Conservation (phyloP, 495 filamentous ascomycete species). For the Echria macrotheca region DNA sequence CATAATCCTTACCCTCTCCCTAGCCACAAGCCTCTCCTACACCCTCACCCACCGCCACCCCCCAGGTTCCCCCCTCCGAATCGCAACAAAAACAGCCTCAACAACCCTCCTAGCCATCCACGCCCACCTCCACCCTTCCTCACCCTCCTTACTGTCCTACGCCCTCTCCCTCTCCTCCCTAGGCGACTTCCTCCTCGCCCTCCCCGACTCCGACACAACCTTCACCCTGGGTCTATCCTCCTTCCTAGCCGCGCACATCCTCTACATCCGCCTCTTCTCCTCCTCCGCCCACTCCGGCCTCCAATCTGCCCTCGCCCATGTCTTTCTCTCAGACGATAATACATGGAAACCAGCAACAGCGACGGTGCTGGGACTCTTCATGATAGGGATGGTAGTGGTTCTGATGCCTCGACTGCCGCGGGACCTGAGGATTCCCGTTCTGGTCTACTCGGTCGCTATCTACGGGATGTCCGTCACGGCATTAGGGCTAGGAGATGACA, state of each 20-base stretch:
- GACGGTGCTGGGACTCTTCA: not conserved
- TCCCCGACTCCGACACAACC: conserved; percentile 17
- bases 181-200: conserved; percentile 26
- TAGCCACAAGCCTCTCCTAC: conserved; percentile 17
- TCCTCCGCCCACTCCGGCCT: not conserved
- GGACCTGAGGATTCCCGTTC: conserved; percentile 44
- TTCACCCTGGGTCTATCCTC: conserved; percentile 22
- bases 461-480: conserved; percentile 32
- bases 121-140: conserved; percentile 1
- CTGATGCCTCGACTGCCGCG: conserved; percentile 20
- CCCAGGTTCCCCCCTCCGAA: conserved; percentile 16
- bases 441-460: conserved; percentile 46
- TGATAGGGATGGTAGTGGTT: conserved; percentile 11
- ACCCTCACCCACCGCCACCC: conserved; percentile 11
- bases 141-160: conserved; percentile 5
- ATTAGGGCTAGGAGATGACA: conserved; percentile 11
- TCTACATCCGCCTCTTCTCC: conserved; percentile 24
- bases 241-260: conserved; percentile 22
- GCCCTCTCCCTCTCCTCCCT: conserved; percentile 21
- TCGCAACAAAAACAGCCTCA: conserved; percentile 21
- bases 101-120: conserved; percentile 20
- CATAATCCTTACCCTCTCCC: conserved; percentile 18
- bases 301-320: not conserved
- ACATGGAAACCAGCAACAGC: conserved; percentile 8
- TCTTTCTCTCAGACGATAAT: not conserved